Percentiles rank a stretch among this genome's conserved stretches.
Conservation (phyloP, 2,329 filamentous ascomycete genomes). For the Aspergillus awamori region DNA sequence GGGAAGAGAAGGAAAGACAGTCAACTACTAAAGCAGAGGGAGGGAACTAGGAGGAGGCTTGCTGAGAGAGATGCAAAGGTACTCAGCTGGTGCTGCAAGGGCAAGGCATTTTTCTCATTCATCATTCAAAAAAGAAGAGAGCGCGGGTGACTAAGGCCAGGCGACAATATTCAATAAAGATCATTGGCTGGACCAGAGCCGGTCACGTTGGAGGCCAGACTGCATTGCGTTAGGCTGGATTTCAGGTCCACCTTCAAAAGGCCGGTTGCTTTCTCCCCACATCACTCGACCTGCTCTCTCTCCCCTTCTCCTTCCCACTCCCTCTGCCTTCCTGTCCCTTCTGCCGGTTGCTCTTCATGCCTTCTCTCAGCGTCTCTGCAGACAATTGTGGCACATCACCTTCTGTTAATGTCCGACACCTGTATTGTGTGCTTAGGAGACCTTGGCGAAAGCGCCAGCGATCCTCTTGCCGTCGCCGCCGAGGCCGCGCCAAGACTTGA, state of each 20-base stretch:
- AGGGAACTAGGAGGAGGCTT: not conserved
- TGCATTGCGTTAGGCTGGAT: slow-evolving; percentile 43
- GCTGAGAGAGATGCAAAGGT: not conserved
- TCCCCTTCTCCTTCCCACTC: slow-evolving; percentile 27
- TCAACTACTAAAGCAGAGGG: no score
- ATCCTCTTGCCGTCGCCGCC: slow-evolving; percentile 48
- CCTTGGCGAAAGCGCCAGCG: slow-evolving; percentile 62
- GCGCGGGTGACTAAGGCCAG: slow-evolving; percentile 4
- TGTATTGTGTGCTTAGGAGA: slow-evolving; percentile 74
- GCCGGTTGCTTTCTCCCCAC: slow-evolving; percentile 36
- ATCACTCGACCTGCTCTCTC: slow-evolving; percentile 32
- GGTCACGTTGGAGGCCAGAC: slow-evolving; percentile 43
- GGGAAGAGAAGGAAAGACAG: no score
- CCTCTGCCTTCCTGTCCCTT: slow-evolving; percentile 23
- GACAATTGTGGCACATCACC: slow-evolving; percentile 31
- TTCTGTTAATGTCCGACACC: slow-evolving; percentile 62
- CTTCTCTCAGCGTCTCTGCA: slow-evolving; percentile 35
- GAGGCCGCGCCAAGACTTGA: slow-evolving; percentile 48
- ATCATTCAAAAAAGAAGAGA: not conserved
- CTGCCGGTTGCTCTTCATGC: slow-evolving; percentile 42
- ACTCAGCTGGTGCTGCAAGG: slow-evolving; percentile 13
- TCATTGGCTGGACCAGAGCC: slow-evolving; percentile 20
- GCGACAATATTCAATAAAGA: slow-evolving; percentile 13
- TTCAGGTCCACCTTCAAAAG: slow-evolving; percentile 46
- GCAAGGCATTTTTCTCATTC: slow-evolving; percentile 13